phyloP scores from a whole-genome alignment of 257 asterid species.

The Fraxinus americana region DNA sequence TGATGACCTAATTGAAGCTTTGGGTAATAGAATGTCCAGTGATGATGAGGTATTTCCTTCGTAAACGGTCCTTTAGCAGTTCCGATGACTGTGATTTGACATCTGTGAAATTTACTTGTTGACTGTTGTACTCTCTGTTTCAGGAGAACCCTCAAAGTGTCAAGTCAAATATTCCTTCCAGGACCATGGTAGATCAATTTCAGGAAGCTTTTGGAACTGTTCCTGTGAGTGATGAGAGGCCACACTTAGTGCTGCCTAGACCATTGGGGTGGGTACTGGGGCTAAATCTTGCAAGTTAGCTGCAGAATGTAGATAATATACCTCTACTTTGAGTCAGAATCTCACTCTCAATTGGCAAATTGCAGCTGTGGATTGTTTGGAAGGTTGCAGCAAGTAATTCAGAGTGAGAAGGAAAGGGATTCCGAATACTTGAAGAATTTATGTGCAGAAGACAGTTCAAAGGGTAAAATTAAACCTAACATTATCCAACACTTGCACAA shows the following conservation, averaged over 20 bases:
- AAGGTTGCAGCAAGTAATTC: slow-evolving; percentile 70
- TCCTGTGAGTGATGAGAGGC: slow-evolving; percentile 34
- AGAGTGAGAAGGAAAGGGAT: slow-evolving; percentile 70
- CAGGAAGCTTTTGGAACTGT: slow-evolving; percentile 68
- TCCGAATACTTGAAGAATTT: slow-evolving; percentile 43
- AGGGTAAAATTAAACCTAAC: slow-evolving; percentile 42
- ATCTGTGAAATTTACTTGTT: slow-evolving; percentile 23
- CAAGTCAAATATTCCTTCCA: slow-evolving; percentile 40
- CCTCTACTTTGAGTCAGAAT: slow-evolving; percentile 18
- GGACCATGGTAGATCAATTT: slow-evolving; percentile 77
- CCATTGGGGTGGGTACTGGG: slow-evolving; percentile 53
- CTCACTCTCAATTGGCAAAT: background rate
- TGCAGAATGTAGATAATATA: slow-evolving; percentile 18
- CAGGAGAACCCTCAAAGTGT: slow-evolving; percentile 52
- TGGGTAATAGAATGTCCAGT: slow-evolving; percentile 41
- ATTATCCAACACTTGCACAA: slow-evolving; percentile 1
- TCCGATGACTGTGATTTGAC: slow-evolving; percentile 21
- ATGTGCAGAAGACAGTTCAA: slow-evolving; percentile 32
- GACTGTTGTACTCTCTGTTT: slow-evolving; percentile 30
- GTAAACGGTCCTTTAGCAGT: slow-evolving; percentile 26
- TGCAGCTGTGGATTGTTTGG: slow-evolving; percentile 52
- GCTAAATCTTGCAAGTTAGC: slow-evolving; percentile 24
- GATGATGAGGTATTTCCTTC: slow-evolving; percentile 56
- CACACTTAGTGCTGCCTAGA: slow-evolving; percentile 35
- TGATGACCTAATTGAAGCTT: slow-evolving; percentile 49